Base-by-base conservation (phyloP, 495 filamentous ascomycete genomes). In the Immersiella caudata region DNA sequence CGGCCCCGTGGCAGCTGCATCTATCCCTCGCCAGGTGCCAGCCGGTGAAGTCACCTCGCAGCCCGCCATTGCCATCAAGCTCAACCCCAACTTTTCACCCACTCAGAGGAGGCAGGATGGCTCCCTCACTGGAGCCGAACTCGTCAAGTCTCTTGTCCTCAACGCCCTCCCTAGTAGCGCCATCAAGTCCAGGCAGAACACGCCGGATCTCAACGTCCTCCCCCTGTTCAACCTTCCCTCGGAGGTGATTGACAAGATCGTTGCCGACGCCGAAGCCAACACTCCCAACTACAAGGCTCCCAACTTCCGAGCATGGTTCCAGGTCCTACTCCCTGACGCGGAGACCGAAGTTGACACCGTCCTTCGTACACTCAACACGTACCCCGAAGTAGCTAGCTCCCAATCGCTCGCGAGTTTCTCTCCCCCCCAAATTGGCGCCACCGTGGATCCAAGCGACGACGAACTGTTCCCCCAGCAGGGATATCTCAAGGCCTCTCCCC, bases 251-350 rank as follows among this genome's bases (percentile, higher is more conserved):
- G 24, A 26, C 40, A 25, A 18, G 12, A 2, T 63, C 12, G 40
- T 51, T 21, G 21, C 5, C 18, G 16, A 52, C 4, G 60, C 60
- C 36, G 25, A 16, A 9, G 27, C 20, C 8, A 24, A 27, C 60
- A 35, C 27, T 20, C 60, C 60, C 3, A 29, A 21, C 5, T 63
- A 63, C 60, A 52, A 26, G 3, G 12, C 60, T 24, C 18, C 25
- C 60, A n/a, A 63, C 60, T 63, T 63, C 46, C 18, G 22, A 3
- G n/a, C 60, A 0, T 63, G 60, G 60, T 63, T 26, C 40, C 46
- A 50, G 20, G 60, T 52, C 6, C 6, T 3, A 4, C 59, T 61
- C 59, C 5, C 20, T 2, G 35, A 40, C 7, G 8, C 20, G 2
- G 59, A 40, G 1, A 8, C 27, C 7, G 16, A 40, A 4, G 6